These are phyloP conservation scores for Mitragyna speciosa DNA, from an alignment of 257 asterid genomes.

Conservation along the genomic window DNA sequence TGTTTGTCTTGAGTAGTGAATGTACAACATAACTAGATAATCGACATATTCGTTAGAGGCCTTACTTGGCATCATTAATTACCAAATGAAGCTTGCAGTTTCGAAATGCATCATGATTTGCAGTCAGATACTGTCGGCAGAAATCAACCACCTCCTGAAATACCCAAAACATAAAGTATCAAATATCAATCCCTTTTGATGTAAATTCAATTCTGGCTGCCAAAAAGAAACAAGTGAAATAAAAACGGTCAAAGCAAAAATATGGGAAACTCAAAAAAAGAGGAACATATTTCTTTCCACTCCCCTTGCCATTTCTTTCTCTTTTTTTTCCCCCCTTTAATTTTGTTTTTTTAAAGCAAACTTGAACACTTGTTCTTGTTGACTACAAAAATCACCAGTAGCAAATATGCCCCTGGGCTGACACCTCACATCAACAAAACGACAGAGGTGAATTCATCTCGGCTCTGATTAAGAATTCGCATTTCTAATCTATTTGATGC, in stretches of 20 bases:
- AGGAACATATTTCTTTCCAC: too few species aligned
- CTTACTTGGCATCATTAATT: slow-evolving; percentile 89
- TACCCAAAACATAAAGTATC: neutral
- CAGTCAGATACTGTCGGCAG: slow-evolving; percentile 72
- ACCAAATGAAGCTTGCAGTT: slow-evolving; percentile 77
- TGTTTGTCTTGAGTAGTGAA: neutral
- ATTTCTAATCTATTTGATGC: neutral
- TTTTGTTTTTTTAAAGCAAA: too few species aligned
- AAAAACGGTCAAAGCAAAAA: neutral
- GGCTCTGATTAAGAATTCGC: neutral
- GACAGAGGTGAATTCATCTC: neutral
- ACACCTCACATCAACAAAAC: neutral
- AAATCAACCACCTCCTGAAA: slow-evolving; percentile 94
- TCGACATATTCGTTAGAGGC: neutral
- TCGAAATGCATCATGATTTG: slow-evolving; percentile 76
- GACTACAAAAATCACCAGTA: neutral
- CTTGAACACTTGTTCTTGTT: neutral
- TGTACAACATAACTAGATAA: neutral
- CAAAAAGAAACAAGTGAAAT: neutral
- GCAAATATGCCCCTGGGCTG: neutral
- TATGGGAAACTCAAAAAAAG: neutral
- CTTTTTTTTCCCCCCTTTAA: too few species aligned
- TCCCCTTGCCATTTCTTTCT: too few species aligned
- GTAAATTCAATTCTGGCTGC: neutral
- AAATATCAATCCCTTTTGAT: neutral